Evolutionary conservation across 306 rosid genomes (phyloP).

Genomic region (Inga leiocalycina): DNA sequence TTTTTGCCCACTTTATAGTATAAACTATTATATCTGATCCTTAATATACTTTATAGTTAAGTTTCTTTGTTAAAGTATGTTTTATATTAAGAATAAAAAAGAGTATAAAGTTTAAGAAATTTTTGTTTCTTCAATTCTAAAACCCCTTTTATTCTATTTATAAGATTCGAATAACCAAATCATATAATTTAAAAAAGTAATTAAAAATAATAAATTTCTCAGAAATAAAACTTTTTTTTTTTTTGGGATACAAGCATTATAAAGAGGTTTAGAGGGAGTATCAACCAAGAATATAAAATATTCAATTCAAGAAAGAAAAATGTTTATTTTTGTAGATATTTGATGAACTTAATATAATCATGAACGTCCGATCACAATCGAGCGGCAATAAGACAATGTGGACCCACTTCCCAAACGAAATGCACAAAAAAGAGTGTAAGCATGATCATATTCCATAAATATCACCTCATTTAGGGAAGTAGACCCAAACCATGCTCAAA

Average conservation of each 20-base stretch:
- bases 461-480: conserved; percentile 41
- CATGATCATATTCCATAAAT: conserved; percentile 26
- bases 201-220: no score
- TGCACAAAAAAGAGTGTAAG: conserved; percentile 19
- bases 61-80: no score
- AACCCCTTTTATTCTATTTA: no score
- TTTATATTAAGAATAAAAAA: no score
- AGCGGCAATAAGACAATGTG: conserved; percentile 28
- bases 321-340: background rate
- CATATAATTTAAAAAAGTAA: no score
- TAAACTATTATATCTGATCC: no score
- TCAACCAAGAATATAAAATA: background rate
- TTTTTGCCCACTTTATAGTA: background rate
- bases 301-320: background rate
- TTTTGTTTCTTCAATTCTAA: background rate
- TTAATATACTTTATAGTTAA: no score
- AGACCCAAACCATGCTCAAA: conserved; percentile 22
- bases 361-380: conserved; percentile 43
- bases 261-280: no score
- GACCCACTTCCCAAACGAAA: conserved; percentile 23
- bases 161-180: no score
- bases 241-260: no score
- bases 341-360: conserved; percentile 2
- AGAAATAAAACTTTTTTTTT: no score
- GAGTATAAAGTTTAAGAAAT: background rate